phyloP scores from a whole-genome alignment of 495 filamentous ascomycete genomes.

The Neurospora tetrasperma region DNA sequence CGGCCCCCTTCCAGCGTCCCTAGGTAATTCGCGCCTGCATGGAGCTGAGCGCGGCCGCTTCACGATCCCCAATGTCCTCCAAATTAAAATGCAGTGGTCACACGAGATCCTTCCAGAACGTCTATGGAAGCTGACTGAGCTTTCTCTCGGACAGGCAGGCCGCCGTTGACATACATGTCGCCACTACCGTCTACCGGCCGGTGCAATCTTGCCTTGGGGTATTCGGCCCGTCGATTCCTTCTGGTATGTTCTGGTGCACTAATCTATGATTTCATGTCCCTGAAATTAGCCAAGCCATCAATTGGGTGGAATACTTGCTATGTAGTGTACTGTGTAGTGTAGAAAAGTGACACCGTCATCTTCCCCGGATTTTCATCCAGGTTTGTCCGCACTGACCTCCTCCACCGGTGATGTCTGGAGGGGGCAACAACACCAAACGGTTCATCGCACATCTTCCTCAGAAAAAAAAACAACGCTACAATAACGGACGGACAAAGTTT shows the following conservation, averaged over 20 bases:
- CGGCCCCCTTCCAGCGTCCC: background rate
- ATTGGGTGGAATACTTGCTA: background rate
- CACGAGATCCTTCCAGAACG: background rate
- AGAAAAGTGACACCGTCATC: background rate
- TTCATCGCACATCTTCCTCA: background rate
- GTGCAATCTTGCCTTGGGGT: background rate
- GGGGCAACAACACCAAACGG: background rate
- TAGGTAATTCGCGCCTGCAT: background rate
- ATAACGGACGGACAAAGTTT: background rate
- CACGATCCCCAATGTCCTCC: background rate
- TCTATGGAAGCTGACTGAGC: background rate
- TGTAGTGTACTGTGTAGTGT: no score
- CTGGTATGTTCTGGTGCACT: background rate
- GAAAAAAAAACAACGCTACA: background rate
- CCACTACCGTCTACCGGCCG: background rate
- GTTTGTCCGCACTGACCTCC: background rate
- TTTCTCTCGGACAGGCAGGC: background rate
- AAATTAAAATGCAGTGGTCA: background rate
- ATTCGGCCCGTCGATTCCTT: background rate
- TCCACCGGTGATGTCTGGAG: background rate
- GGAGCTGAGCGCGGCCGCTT: background rate
- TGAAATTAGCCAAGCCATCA: background rate
- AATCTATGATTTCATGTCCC: background rate
- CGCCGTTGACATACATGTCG: background rate
- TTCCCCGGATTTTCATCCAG: background rate